A percentile compares a stretch with the other conserved stretches of the same genome.
phyloP scores from a whole-genome alignment of 306 rosid species.

The Hippophae rhamnoides region DNA sequence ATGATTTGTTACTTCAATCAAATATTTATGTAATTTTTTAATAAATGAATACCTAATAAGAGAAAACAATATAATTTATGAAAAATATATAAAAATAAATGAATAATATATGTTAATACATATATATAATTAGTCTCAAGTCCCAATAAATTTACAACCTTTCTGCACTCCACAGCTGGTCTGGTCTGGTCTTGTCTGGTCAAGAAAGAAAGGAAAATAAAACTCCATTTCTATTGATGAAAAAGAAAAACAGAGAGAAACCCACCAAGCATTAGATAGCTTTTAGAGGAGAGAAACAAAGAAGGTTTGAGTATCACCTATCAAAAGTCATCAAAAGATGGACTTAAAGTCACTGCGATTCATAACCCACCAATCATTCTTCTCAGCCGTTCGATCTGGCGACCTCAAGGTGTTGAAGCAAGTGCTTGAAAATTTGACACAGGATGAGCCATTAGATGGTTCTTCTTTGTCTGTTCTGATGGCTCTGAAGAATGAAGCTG shows the following conservation, averaged over 20 bases:
- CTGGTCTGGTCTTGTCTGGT: no score
- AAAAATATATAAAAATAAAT: no score
- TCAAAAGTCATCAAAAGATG: conserved; percentile 26
- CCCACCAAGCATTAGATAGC: neutral
- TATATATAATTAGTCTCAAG: no score
- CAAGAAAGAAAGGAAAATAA: neutral
- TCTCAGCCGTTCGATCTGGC: conserved; percentile 71
- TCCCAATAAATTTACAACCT: no score
- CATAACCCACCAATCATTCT: conserved; percentile 59
- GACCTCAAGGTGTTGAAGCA: conserved; percentile 46
- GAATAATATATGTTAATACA: no score
- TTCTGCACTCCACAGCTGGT: no score
- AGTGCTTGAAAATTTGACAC: conserved; percentile 37
- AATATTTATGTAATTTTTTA: no score
- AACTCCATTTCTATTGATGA: neutral
- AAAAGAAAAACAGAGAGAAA: neutral
- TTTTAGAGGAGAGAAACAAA: neutral
- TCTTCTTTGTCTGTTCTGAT: conserved; percentile 47
- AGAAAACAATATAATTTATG: no score
- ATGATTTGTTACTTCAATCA: no score
- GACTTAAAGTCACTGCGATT: conserved; percentile 61
- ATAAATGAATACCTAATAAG: no score
- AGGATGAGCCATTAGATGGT: conserved; percentile 39
- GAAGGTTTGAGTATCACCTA: neutral
- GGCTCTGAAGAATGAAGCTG: conserved; percentile 75